Conservation (phyloP, 2,329 filamentous ascomycete genomes). For the Intubia oerlemansii region DNA sequence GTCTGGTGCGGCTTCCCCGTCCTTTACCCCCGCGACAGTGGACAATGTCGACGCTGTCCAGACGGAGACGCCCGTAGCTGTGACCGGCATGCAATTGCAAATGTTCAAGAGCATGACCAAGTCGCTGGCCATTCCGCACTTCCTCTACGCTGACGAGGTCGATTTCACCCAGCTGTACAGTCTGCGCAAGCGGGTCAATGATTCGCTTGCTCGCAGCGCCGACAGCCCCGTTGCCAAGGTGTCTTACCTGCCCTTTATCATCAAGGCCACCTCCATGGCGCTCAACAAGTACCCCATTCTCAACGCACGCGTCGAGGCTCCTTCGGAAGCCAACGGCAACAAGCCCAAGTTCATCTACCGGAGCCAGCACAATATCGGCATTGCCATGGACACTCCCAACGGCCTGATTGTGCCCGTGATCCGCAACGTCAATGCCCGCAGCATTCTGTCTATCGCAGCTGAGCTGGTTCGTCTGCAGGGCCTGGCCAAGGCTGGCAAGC, state of each 20-base stretch:
- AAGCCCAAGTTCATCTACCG: slow-evolving; percentile 64
- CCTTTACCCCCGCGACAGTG: slow-evolving; percentile 11
- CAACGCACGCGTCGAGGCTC: slow-evolving; percentile 59
- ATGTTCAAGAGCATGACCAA: slow-evolving; percentile 99
- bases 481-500: slow-evolving; percentile 52
- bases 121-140: slow-evolving; percentile 80
- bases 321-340: slow-evolving; percentile 9
- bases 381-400: slow-evolving; percentile 82
- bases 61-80: slow-evolving; percentile 43
- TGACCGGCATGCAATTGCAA: slow-evolving; percentile 64
- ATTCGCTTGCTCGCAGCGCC: slow-evolving; percentile 20
- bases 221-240: slow-evolving; percentile 36
- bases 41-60: slow-evolving; percentile 32
- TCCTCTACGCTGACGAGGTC: slow-evolving; percentile 81
- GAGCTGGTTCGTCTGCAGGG: slow-evolving; percentile 55
- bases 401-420: slow-evolving; percentile 86
- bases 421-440: slow-evolving; percentile 57
- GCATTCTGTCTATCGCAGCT: slow-evolving; percentile 54
- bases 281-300: slow-evolving; percentile 66
- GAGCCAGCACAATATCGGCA: slow-evolving; percentile 77
- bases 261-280: slow-evolving; percentile 83
- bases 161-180: slow-evolving; percentile 56
- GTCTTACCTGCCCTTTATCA: slow-evolving; percentile 81
- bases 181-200: slow-evolving; percentile 57
- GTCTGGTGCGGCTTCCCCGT: slow-evolving; percentile 12